Base-by-base conservation (phyloP, 1,284 basidiomycete genomes). In the Melanopsichium pennsylvanicum region DNA sequence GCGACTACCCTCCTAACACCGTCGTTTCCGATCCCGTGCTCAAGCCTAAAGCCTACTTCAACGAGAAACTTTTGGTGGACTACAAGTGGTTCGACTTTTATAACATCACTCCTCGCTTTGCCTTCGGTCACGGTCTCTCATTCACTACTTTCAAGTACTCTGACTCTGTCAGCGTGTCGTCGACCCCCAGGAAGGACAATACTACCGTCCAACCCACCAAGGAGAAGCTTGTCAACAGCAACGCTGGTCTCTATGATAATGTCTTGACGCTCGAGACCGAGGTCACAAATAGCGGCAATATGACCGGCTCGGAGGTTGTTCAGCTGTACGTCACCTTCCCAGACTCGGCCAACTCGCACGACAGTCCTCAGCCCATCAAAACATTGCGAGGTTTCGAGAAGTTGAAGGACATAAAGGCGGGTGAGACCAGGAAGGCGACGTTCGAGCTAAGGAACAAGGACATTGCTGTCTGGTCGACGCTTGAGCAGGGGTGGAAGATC, bases 331-430 rank as follows among this genome's bases (percentile, higher is more conserved):
- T 79, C 15, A 48, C 46, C 23, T 77, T 74, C 68, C 70, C 75
- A 7, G 27, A 48, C 4, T 43, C 44, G 19, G 63, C 73, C 2
- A 70, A 68, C 25, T n/a, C n/a, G n/a, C n/a, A n/a, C n/a, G n/a
- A n/a, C n/a, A n/a, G n/a, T n/a, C n/a, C n/a, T n/a, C 75, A 74
- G 44, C 76, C 76, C 3, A 74, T 74, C 10, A 72, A 67, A 51
- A 70, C 74, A 6, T 61, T 79, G 9, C 73, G 76, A 18, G 46
- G 34, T n/a, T 79, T 79, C 46, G 40, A 71, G 8, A 52, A 29
- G 36, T 8, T 79, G 33, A n/a, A n/a, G n/a, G n/a, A n/a, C n/a
- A n/a, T n/a, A n/a, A 48, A 49, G 21, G 49, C 48, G 37, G 59
- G 56, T 25, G 31, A 69, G 16, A 67, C 52, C 7, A 54, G 45